phyloP scores from a whole-genome alignment of 768 basidiomycete genomes.

The Boletus edulis region DNA sequence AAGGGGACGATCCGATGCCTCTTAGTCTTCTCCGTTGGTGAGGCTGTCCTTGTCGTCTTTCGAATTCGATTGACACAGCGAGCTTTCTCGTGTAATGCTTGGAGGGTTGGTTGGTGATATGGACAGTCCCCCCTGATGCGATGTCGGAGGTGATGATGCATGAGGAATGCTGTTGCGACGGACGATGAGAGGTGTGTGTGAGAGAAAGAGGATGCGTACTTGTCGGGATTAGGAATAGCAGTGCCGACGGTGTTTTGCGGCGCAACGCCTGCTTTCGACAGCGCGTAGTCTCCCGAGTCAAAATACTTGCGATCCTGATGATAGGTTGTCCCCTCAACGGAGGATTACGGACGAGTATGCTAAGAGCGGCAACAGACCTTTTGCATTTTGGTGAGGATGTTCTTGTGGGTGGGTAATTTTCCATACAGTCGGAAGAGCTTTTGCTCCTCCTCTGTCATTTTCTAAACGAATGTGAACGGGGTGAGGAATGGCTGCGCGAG shows the following conservation, averaged over 20 bases:
- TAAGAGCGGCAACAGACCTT: constrained; percentile 53
- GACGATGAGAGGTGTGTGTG: background rate
- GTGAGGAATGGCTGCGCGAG: background rate
- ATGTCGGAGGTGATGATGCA: constrained; percentile 68
- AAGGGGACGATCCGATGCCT: constrained; percentile 11
- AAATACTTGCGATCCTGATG: constrained; percentile 96
- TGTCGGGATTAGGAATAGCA: constrained; percentile 96
- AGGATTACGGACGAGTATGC: background rate
- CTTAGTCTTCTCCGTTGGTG: constrained; percentile 11
- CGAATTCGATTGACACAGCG: constrained; percentile 29
- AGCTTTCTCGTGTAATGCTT: constrained; percentile 64
- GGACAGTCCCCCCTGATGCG: constrained; percentile 55
- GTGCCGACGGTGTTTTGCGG: constrained; percentile 90
- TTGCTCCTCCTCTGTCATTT: constrained; percentile 85
- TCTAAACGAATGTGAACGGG: constrained; percentile 41
- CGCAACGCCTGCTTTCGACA: constrained; percentile 93
- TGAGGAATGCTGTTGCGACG: constrained; percentile 72
- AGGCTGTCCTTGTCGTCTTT: constrained; percentile 12
- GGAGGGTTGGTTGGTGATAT: constrained; percentile 73
- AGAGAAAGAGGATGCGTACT: constrained; percentile 49
- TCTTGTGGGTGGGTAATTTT: constrained; percentile 92
- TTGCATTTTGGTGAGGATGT: constrained; percentile 90
- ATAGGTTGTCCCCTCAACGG: constrained; percentile 7
- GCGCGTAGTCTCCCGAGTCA: constrained; percentile 97
- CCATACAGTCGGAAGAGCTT: constrained; percentile 94